Base-by-base conservation (phyloP, 495 filamentous ascomycete species). In the Monascus purpureus region DNA sequence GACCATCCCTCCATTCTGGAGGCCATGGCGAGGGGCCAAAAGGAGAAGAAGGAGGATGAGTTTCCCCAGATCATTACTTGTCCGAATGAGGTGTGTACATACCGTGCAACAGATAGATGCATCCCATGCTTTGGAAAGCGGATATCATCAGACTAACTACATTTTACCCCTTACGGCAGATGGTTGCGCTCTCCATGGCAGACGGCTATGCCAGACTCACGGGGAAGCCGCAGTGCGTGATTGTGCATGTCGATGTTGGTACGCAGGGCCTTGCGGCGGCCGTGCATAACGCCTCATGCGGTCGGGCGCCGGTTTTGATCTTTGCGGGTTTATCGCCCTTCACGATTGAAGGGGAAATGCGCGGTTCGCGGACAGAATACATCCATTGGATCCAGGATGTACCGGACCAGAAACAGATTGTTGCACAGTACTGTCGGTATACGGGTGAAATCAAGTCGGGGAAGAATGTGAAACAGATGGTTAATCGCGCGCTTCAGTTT, bases 321-420 rank as follows among this genome's bases (percentile, higher is more conserved):
- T 94, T 96, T 46, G 88, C 88, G 1, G 88, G 88, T 8, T 59
- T 96, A 4, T 83, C 76, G 2, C 88, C 88, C 0, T 92, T 80
- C 45, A 95, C 88, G 2, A 73, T 82, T 22, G 87, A 96, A 41
- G 88, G 88, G 3, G 88, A 95, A 57, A 71, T 85, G 64, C 68
- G 82, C 13, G 88, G 88, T 2, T 82, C 75, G 3, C 68, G 88
- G 25, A 93, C 85, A 0, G 88, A 95, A 55, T 95, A 88, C 50
- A 96, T 94, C 46, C 88, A 96, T 47, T 96, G 88, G 82, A 87
- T 94, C 25, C 88, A 96, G 47, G 83, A 96, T 57, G 83, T 95
- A 5, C 88, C 87, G 1, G 85, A 96, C 39, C 88, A 96, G 57
- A 86, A 83, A 49, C 77, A 80, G 50, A 94, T 96, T 38, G 65